Conservation (phyloP, 176 grass and related monocot genomes). For the Oryza brachyantha region DNA sequence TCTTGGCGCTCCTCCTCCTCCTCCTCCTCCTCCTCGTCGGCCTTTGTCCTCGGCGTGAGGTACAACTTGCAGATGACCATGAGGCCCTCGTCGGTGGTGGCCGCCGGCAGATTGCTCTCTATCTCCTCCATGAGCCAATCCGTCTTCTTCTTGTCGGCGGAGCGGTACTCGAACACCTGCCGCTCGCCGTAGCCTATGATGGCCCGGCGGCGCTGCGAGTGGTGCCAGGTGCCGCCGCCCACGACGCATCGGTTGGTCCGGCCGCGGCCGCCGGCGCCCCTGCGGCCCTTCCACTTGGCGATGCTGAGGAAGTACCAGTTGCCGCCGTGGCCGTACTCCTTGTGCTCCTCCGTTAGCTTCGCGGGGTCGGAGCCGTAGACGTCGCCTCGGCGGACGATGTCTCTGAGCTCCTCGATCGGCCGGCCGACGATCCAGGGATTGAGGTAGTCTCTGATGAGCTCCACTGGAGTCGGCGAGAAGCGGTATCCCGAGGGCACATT, state of each 20-base stretch:
- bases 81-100: neutral
- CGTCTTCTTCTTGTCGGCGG: neutral
- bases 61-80: slow-evolving; percentile 7
- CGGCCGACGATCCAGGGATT: neutral
- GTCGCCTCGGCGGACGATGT: neutral
- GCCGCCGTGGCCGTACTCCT: neutral
- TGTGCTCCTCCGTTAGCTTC: neutral
- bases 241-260: neutral
- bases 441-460: slow-evolving; percentile 31
- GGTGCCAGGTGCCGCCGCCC: neutral
- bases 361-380: neutral
- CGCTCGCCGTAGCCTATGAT: neutral
- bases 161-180: slow-evolving; percentile 15
- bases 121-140: slow-evolving; percentile 6
- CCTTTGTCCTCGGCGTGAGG: neutral
- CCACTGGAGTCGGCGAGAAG: neutral
- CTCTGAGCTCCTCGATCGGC: neutral
- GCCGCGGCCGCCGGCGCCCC: neutral
- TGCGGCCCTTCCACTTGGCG: neutral
- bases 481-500: neutral
- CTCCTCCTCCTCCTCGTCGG: neutral
- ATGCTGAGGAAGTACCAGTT: slow-evolving; percentile 17
- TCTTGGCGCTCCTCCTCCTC: neutral
- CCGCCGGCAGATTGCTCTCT: neutral
- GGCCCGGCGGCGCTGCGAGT: no score